phyloP scores from a whole-genome alignment of 257 asterid species.

The Forsythia viridissima region DNA sequence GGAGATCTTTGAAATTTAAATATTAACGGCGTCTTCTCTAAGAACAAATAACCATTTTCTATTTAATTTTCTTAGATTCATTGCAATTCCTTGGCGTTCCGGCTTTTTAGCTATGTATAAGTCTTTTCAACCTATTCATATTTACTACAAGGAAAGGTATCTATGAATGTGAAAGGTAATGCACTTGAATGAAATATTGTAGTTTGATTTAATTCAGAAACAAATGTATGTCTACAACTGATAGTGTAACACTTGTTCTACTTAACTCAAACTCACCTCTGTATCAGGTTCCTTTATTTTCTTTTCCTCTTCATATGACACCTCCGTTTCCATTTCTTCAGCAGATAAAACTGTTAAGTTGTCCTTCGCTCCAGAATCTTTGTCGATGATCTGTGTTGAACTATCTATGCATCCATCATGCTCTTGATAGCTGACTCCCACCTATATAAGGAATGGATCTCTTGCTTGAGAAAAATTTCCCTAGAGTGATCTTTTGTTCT shows the following conservation, averaged over 20 bases:
- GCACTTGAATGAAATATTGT: background rate
- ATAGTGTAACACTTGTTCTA: background rate
- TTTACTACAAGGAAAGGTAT: background rate
- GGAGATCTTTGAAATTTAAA: background rate
- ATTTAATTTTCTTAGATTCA: background rate
- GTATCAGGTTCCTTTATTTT: slow-evolving; percentile 11
- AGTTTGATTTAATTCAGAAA: background rate
- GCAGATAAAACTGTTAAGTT: slow-evolving; percentile 1
- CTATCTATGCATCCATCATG: slow-evolving; percentile 2
- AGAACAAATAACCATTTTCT: background rate
- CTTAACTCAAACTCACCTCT: slow-evolving; percentile 18
- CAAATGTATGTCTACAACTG: background rate
- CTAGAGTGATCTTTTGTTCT: background rate
- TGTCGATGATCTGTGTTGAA: slow-evolving; percentile 12
- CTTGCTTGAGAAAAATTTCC: background rate
- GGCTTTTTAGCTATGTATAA: background rate
- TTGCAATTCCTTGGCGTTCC: background rate
- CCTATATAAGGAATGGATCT: slow-evolving; percentile 9
- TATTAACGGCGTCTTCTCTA: background rate
- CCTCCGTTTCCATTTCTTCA: slow-evolving; percentile 23
- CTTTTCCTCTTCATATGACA: slow-evolving; percentile 15
- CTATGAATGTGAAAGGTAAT: background rate
- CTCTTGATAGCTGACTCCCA: slow-evolving; percentile 12
- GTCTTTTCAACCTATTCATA: background rate
- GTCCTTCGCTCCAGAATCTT: background rate